phyloP scores from a whole-genome alignment of 176 grass and related monocot species.

The Avena sativa region DNA sequence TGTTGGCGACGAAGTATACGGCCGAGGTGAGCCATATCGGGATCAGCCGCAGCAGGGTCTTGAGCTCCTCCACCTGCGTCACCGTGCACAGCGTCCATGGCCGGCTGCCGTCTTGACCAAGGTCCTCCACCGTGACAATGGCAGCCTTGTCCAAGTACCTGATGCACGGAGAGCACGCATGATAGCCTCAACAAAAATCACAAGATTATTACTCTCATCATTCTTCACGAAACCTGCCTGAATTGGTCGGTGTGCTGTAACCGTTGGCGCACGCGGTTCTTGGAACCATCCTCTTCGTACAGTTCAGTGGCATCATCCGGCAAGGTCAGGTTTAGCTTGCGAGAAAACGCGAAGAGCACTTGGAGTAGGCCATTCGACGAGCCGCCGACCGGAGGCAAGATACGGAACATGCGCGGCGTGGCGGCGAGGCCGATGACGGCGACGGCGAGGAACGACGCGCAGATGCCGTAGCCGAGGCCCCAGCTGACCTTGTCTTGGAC shows the following conservation, averaged over 20 bases:
- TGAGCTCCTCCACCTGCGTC: constrained; percentile 88
- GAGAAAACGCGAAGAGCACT: too few relatives aligned
- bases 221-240: too few relatives aligned
- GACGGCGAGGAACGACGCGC: constrained; percentile 36
- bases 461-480: constrained; percentile 62
- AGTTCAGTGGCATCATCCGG: too few relatives aligned
- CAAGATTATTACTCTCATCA: too few relatives aligned
- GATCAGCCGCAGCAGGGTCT: constrained; percentile 48
- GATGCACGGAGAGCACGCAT: background rate
- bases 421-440: too few relatives aligned
- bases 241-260: too few relatives aligned
- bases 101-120: background rate
- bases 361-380: too few relatives aligned
- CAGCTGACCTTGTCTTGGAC: constrained; percentile 37
- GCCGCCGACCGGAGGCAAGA: too few relatives aligned
- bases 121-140: background rate
- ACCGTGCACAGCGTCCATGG: constrained; percentile 68
- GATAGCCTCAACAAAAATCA: too few relatives aligned
- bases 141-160: background rate
- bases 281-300: too few relatives aligned
- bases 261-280: too few relatives aligned
- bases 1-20: background rate
- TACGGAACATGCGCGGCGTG: constrained; percentile 15
- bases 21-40: background rate
- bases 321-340: too few relatives aligned